Percentiles rank a stretch among this genome's conserved stretches.
phyloP scores from a whole-genome alignment of 2,329 filamentous ascomycete genomes.

The Phialophora tarda region DNA sequence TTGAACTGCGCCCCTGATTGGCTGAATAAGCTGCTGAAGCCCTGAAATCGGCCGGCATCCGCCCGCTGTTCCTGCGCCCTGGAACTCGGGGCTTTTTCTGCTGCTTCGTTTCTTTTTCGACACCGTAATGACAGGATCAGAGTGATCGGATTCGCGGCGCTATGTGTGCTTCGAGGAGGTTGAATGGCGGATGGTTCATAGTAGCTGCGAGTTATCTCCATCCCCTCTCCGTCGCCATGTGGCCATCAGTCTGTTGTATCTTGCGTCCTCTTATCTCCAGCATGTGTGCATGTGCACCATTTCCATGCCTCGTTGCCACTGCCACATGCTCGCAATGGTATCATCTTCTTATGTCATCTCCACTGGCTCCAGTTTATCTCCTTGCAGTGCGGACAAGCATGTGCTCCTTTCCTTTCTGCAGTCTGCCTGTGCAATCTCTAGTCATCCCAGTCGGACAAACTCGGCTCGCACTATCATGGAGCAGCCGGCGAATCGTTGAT shows the following conservation, averaged over 20 bases:
- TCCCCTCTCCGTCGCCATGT: background rate
- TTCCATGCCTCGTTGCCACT: background rate
- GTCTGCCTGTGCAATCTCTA: background rate
- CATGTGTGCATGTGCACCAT: slow-evolving; percentile 19
- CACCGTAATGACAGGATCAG: background rate
- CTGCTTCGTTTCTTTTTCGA: slow-evolving; percentile 6
- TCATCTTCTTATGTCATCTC: slow-evolving; percentile 19
- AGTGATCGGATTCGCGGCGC: background rate
- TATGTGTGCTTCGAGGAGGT: background rate
- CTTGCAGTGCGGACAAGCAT: background rate
- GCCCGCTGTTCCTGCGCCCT: background rate
- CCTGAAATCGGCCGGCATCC: background rate
- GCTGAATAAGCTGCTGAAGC: slow-evolving; percentile 1
- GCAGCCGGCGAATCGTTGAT: background rate
- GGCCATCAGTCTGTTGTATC: background rate
- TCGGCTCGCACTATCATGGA: background rate
- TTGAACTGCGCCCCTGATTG: slow-evolving; percentile 6
- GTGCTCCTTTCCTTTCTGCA: background rate
- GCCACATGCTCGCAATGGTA: slow-evolving; percentile 14
- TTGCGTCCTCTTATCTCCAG: slow-evolving; percentile 8
- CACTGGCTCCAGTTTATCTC: slow-evolving; percentile 7
- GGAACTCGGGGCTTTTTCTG: background rate
- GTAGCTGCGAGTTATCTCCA: background rate
- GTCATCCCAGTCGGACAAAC: background rate
- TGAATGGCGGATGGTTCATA: background rate